phyloP scores from a whole-genome alignment of 1,284 basidiomycete species.

The Trichosporon sp. region DNA sequence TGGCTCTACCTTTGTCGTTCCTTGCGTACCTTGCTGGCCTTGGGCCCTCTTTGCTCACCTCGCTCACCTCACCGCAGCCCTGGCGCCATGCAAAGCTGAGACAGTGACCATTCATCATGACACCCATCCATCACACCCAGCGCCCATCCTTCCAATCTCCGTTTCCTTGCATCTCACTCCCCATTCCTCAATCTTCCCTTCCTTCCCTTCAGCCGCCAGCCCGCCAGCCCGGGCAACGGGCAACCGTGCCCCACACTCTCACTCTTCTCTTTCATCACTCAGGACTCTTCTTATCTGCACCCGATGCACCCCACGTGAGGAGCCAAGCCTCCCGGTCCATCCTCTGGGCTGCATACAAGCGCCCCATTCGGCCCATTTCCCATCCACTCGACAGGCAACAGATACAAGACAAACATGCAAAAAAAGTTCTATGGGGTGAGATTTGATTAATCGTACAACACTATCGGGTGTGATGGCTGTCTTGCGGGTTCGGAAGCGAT shows the following conservation, averaged over 20 bases:
- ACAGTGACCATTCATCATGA: not conserved
- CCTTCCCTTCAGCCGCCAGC: too few species aligned
- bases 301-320: not conserved
- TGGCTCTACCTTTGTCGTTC: too few species aligned
- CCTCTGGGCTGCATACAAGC: too few species aligned
- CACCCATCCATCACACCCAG: not conserved
- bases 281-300: not conserved
- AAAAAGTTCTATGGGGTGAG: not conserved
- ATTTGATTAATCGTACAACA: not conserved
- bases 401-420: conserved; percentile 10
- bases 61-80: too few species aligned
- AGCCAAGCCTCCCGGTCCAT: not conserved
- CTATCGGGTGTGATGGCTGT: not conserved
- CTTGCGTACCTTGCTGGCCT: too few species aligned
- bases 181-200: not conserved
- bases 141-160: not conserved
- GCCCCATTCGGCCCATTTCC: not conserved
- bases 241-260: not conserved
- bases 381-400: not conserved
- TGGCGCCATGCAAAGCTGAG: too few species aligned
- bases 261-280: not conserved
- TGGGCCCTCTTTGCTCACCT: not conserved
- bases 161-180: not conserved
- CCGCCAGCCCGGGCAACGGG: too few species aligned
- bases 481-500: not conserved